Evolutionary conservation across 2,329 filamentous ascomycete genomes (phyloP), one percentile per base, ranked within the genome.

Genomic region (Nemania sp.): DNA sequence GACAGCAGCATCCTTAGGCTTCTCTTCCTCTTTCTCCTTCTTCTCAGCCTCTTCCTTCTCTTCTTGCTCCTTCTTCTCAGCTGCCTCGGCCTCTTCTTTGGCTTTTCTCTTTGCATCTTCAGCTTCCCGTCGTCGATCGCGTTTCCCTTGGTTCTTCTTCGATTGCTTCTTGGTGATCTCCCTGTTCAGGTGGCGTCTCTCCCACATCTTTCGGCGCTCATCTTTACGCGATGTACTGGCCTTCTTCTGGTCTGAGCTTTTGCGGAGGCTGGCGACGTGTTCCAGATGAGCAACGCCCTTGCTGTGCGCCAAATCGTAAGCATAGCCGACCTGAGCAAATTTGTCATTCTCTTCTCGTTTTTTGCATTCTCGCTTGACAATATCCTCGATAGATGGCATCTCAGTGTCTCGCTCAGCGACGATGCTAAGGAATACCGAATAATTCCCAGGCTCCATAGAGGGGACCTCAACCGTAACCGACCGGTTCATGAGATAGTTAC

Each of bases 241-340:
- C 73, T 83, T 81, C 50, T 80, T 74, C 50, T 81, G 77, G 59
- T 81, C 77, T 58, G 78, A 76, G 67, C 81, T 78, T 69, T 83
- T 80, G 21, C 80, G 74, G 21, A 83, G 77, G 63, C 81, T 79
- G 20, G 77, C 74, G 1, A 83, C 79, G 64, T 81, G 80, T 55
- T 83, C 77, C 65, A 83, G 73, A 55, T 84, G 80, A 0, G 77
- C 74, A 50, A 80, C 78, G 1, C 82, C 84, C 71, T 87, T 87
- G 74, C 78, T 81, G 67, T 87, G 85, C 0, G 85, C 85, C 5
- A 87, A 68, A 66, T 87, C 84, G 60, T 87, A 87, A 0, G 84
- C 81, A 40, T 80, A 78, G 2, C 84, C 85, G 5, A 87, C 81
- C 40, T 83, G 81, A 1, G 82, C 79, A 2, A 87, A 75, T 72